Base-by-base conservation (phyloP, 2,329 filamentous ascomycete genomes). In the Talaromyces sp. region DNA sequence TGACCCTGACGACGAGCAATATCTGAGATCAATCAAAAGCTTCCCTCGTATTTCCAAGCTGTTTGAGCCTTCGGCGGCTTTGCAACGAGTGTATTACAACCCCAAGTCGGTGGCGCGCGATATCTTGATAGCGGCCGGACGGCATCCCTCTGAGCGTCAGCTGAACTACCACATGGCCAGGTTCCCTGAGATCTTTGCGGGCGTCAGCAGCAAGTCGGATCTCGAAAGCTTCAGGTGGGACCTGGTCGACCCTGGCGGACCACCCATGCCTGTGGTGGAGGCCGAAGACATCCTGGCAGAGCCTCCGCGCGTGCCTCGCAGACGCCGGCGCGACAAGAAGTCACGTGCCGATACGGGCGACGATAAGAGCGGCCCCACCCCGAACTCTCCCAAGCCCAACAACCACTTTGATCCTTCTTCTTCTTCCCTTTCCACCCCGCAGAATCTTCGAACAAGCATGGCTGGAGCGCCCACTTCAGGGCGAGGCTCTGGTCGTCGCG, bases 71-170 rank as follows among this genome's bases (percentile, higher is more conserved):
- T 63, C 64, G 26, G 71, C 79, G 55, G 73, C 75, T 3, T 62
- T 75, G 5, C 61, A 77, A 27, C 82, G 81, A 62, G 77, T 77
- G 6, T 77, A 72, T 17, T 89, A 89, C 67, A 80, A 88, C 66
- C 79, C 82, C 1, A 78, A 80, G 51, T 88, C 84, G 0, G 86
- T 89, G 62, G 86, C 86, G 4, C 76, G 84, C 56, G 85, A 88
- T 68, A 79, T 89, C 7, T 74, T 89, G 11, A 80, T 88, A 55
- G 83, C 84, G 17, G 79, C 84, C 13, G 84, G 84, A 17, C 81
- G 82, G 60, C 86, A 89, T 68, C 86, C 86, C 0, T 80, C 80
- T 10, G 82, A 86, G 70, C 73, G 80, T 27, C 72, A 77, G 2
- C 71, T 89, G 38, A 89, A 89, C 66, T 76, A 78, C 31, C 86